Base-by-base conservation (phyloP, 2,329 filamentous ascomycete species). In the Hypoxylon sp. region DNA sequence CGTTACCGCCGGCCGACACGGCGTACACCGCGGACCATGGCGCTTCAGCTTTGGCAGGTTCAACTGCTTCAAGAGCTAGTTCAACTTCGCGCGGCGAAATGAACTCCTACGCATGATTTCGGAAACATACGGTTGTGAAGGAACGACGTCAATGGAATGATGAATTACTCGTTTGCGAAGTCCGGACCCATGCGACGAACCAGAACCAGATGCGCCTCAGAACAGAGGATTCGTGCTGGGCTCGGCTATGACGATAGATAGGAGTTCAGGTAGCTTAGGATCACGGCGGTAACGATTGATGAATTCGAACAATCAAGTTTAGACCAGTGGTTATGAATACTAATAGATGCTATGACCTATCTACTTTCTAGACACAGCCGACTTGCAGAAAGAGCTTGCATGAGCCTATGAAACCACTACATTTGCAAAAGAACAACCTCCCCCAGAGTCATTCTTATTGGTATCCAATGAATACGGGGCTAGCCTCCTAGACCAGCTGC, bases 21-120 rank as follows among this genome's bases (percentile, higher is more conserved):
- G 83, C 46, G 75, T 85, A 6, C 81, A 78, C 51, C 80, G 81
- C 9, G 84, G 83, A 1, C 82, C 83, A 2, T 85, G 83, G 82
- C 78, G 83, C 44, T 82, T 85, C 72, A 81, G 80, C 51, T 75
- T 84, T 42, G 81, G 82, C 64, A 79, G 77, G 45, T 84, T 84
- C 73, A 83, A 79, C 78, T 86, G 84, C 76, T 86, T 86, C 79
- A 81, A 77, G 67, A 53, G 49, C 38, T 64, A 57, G 26, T 56
- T 45, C 11, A 18, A 16, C 32, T 48, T 49, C 20, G 2, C 8
- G 2, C 20, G 3, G 32, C 18, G 26, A 49, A 49, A 2, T 6
- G 8, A 7, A 20, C 36, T 40, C 3, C 16, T 20, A 40, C 16
- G 16, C 11, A 18, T 11, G 16, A 20, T 4, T 18, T 20, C n/a